Percentiles rank a stretch among this genome's conserved stretches.
Evolutionary conservation across 1,284 basidiomycete genomes (phyloP).

Genomic region (Ganoderma leucocontextum): DNA sequence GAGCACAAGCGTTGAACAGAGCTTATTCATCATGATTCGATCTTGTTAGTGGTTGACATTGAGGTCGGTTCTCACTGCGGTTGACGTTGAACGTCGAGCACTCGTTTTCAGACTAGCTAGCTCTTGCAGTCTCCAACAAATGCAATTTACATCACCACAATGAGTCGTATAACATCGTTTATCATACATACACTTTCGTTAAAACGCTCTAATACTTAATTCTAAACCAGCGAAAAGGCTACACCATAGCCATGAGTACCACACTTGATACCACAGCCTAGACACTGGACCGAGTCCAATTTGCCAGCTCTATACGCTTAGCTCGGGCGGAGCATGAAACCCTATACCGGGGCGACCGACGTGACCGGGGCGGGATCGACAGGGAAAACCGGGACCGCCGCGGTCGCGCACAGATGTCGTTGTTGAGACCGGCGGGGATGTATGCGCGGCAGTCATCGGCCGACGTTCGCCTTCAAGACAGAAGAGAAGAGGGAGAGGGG

Average conservation of each 20-base stretch:
- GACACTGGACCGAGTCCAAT: no score
- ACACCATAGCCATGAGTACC: no score
- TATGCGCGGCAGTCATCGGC: neutral
- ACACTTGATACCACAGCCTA: no score
- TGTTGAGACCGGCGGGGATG: slow-evolving; percentile 28
- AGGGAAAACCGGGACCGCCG: slow-evolving; percentile 41
- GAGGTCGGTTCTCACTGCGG: no score
- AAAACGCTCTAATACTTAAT: neutral
- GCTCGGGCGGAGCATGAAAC: neutral
- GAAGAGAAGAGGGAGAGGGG: neutral
- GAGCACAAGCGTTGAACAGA: neutral
- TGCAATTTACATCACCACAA: neutral
- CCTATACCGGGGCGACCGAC: slow-evolving; percentile 42
- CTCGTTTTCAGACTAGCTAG: neutral
- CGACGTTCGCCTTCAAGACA: neutral
- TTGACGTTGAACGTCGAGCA: no score
- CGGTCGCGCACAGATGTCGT: slow-evolving; percentile 28
- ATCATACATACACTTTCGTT: neutral
- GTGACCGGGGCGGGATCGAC: slow-evolving; percentile 43
- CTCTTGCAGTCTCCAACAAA: neutral
- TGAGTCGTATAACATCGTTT: neutral
- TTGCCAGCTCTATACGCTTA: no score
- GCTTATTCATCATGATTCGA: neutral
- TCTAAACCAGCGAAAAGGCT: no score
- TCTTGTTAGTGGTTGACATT: neutral